Percentiles rank a stretch among this genome's conserved stretches.
These are phyloP conservation scores for Musa schizocarpa DNA, from an alignment of 176 grass and related monocot species.

Conservation along the genomic window DNA sequence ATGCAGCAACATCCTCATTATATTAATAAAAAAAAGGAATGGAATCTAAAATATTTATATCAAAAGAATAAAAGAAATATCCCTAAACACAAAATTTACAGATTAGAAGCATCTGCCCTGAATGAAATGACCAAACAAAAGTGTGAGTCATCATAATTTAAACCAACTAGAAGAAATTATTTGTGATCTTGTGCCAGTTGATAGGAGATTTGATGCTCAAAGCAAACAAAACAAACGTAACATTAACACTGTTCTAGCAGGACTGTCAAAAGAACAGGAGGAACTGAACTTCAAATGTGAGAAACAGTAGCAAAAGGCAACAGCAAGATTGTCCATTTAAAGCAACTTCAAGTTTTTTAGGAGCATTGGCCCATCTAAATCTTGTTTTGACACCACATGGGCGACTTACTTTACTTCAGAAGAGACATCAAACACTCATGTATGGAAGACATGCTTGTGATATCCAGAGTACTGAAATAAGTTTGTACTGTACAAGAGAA, in stretches of 20 bases:
- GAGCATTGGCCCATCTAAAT: neutral
- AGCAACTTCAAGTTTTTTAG: neutral
- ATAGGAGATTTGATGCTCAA: neutral
- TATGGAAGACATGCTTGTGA: neutral
- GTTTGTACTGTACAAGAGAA: neutral
- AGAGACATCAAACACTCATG: neutral
- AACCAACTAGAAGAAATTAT: neutral
- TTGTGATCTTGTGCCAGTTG: neutral
- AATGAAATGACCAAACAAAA: neutral
- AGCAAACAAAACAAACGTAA: neutral
- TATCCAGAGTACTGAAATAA: no score
- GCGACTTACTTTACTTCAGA: neutral
- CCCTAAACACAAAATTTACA: no score
- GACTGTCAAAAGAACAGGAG: neutral
- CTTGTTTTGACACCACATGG: neutral
- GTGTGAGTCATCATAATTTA: neutral
- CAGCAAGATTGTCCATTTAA: neutral
- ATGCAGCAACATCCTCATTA: conserved; percentile 23
- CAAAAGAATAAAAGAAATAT: no score
- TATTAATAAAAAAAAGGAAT: neutral
- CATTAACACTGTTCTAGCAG: neutral
- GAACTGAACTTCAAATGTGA: neutral
- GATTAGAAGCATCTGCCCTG: neutral
- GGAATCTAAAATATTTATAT: no score
- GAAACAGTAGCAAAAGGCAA: neutral